Base-by-base conservation (phyloP, 495 filamentous ascomycete genomes). In the Collariella sp. region DNA sequence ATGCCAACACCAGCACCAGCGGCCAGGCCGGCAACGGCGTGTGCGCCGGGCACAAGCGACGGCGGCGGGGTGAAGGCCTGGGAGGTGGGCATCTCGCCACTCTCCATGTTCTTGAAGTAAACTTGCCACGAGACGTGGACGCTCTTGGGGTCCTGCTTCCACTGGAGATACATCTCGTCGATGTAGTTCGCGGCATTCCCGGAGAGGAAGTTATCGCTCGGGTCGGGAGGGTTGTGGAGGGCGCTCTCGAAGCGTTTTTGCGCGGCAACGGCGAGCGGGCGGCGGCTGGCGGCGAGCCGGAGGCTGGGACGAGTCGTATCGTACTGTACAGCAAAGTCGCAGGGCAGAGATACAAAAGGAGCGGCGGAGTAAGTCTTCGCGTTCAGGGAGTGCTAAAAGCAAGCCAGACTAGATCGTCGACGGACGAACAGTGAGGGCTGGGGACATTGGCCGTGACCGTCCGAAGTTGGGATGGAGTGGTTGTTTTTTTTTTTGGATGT, bases 81-180 rank as follows among this genome's bases (percentile, higher is more conserved):
- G 46, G 91, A 91, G 70, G 91, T 88, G 63, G 89, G 93, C 86
- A 97, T 96, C 61, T 91, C 88, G 69, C 94, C 93, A 54, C 82
- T 84, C 75, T 98, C 93, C 89, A 98, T 96, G 73, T 98, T 98
- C 68, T 82, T 85, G 80, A 98, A 98, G 82, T 98, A 98, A 60
- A 91, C 86, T 76, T 96, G 93, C 93, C 93, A 98, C 68, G 93
- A 98, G 63, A 96, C 78, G 73, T 98, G 93, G 41, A 98, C 93
- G 71, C 87, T 94, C 59, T 82, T 79, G 18, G 94, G 89, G 63
- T 98, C 89, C 56, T 85, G 78, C 75, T 91, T 95, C 93, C 93
- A 98, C 62, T 87, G 81, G 72, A 98, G 71, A 72, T 98, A 98
- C 93, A 98, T 98, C 79, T 95, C 93, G 71, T 98, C 93, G 70